Evolutionary conservation across 75 land plant genomes (phyloP).

Genomic region (Sequoia sempervirens): DNA sequence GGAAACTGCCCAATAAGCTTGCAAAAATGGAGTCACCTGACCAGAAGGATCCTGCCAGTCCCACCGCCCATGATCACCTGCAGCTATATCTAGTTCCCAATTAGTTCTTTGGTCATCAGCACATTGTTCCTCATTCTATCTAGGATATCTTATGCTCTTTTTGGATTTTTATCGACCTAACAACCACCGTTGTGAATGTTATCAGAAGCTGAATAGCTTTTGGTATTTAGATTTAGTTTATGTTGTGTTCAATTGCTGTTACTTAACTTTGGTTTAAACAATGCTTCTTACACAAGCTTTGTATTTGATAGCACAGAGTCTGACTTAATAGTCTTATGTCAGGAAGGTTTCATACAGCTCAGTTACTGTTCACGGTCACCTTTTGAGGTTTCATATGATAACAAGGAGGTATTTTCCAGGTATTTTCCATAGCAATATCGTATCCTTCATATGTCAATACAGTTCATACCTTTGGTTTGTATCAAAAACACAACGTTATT

Average conservation of each 20-base stretch:
- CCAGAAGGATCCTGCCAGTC: background rate
- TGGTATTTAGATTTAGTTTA: background rate
- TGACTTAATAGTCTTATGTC: background rate
- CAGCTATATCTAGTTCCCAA: background rate
- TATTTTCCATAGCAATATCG: no score
- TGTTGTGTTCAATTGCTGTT: background rate
- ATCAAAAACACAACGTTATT: background rate
- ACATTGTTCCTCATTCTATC: background rate
- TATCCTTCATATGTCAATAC: background rate
- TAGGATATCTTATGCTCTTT: background rate
- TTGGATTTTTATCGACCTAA: background rate
- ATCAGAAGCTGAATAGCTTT: background rate
- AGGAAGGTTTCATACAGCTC: background rate
- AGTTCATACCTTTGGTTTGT: background rate
- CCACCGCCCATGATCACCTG: background rate
- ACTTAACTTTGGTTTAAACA: background rate
- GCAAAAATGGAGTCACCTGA: background rate
- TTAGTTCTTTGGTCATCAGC: background rate
- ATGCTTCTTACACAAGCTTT: background rate
- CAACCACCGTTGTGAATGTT: background rate
- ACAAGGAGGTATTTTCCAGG: no score
- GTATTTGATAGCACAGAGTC: background rate
- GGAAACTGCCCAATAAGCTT: background rate
- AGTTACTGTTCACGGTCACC: background rate
- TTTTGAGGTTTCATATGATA: no score